phyloP scores from a whole-genome alignment of 1,284 basidiomycete genomes.

The Paramarasmius palmivorus region DNA sequence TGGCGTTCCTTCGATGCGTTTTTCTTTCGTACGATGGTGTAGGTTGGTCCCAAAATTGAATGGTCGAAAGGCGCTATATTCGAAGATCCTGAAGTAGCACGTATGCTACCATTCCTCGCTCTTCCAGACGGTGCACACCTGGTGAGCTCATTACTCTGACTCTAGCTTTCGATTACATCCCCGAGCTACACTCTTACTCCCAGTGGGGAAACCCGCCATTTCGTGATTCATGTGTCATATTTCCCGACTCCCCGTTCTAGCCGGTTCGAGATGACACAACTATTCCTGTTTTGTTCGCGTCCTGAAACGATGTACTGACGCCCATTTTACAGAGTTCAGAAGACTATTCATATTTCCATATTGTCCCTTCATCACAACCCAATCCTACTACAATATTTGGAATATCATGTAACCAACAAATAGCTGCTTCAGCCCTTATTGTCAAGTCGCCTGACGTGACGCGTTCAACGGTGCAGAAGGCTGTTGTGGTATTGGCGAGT shows the following conservation, averaged over 20 bases:
- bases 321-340: constrained; percentile 68
- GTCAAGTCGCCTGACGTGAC: constrained; percentile 88
- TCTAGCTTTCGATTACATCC: too few species aligned
- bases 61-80: constrained; percentile 72
- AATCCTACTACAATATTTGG: constrained; percentile 86
- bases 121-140: constrained; percentile 96
- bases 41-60: constrained; percentile 92
- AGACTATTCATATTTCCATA: constrained; percentile 97
- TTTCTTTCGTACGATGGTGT: background rate
- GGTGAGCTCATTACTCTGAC: constrained; percentile 40
- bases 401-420: constrained; percentile 97
- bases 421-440: constrained; percentile 80
- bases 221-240: too few species aligned
- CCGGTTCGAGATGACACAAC: too few species aligned
- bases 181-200: background rate
- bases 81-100: constrained; percentile 78
- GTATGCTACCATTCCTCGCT: constrained; percentile 94
- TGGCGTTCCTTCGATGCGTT: background rate
- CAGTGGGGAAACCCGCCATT: background rate
- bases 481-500: constrained; percentile 91
- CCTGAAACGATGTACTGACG: constrained; percentile 10
- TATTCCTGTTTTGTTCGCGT: constrained; percentile 9
- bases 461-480: constrained; percentile 96
- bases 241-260: background rate
- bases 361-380: constrained; percentile 63